A percentile compares a stretch with the other conserved stretches of the same genome.
Conservation (phyloP, 1,284 basidiomycete genomes). For the Schizopora paradoxa region DNA sequence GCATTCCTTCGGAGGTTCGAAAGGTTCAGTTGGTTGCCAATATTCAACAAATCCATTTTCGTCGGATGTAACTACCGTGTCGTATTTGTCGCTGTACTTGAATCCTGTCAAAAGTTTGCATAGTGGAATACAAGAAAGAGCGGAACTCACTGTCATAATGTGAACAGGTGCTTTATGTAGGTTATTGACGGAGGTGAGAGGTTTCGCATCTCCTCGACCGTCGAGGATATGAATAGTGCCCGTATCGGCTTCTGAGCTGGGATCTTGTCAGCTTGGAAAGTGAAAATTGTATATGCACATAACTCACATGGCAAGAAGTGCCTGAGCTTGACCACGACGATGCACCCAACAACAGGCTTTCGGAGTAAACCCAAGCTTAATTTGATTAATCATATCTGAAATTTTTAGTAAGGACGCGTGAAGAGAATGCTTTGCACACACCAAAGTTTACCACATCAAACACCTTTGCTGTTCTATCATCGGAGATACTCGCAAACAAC, state of each 20-base stretch:
- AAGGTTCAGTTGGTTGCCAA: slow-evolving; percentile 89
- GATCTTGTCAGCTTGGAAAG: slow-evolving; percentile 23
- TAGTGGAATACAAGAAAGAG: not conserved
- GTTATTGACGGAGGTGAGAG: slow-evolving; percentile 68
- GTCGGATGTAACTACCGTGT: slow-evolving; percentile 92
- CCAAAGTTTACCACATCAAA: slow-evolving; percentile 98
- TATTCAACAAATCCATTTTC: slow-evolving; percentile 95
- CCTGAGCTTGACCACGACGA: slow-evolving; percentile 79
- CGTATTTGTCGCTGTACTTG: slow-evolving; percentile 86
- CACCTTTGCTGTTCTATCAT: slow-evolving; percentile 84
- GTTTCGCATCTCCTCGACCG: slow-evolving; percentile 77
- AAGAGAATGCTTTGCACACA: slow-evolving; percentile 32
- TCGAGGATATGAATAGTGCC: slow-evolving; percentile 88
- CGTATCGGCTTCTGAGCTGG: slow-evolving; percentile 73
- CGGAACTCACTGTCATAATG: slow-evolving; percentile 74
- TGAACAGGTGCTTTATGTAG: slow-evolving; percentile 88
- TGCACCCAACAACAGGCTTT: slow-evolving; percentile 94
- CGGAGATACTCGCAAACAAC: slow-evolving; percentile 84
- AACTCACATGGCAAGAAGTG: slow-evolving; percentile 89
- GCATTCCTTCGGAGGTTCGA: slow-evolving; percentile 74
- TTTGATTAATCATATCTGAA: slow-evolving; percentile 97
- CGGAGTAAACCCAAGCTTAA: slow-evolving; percentile 83
- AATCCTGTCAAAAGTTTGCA: slow-evolving; percentile 11
- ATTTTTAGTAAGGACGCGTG: not conserved
- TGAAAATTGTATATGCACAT: slow-evolving; percentile 28